Evolutionary conservation across 2,329 filamentous ascomycete genomes (phyloP).

Genomic region (Coleophoma crateriformis): DNA sequence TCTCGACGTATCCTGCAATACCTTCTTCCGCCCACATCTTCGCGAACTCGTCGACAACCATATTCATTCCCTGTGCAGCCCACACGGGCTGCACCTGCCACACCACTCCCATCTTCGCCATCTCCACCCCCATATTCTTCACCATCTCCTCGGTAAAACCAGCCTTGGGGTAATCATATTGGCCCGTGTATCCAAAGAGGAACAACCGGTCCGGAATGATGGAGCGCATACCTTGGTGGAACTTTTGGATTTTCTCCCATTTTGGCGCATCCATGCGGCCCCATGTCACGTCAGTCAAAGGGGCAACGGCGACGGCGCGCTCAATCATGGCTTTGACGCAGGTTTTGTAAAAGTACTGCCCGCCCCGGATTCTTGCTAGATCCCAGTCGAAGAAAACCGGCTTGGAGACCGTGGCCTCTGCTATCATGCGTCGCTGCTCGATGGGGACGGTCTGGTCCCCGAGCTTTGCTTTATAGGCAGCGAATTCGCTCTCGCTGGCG

Average conservation of each 20-base stretch:
- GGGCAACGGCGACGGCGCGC: slow-evolving; percentile 60
- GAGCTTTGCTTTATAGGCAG: not conserved
- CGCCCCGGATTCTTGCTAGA: slow-evolving; percentile 59
- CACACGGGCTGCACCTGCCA: slow-evolving; percentile 19
- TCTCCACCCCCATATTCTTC: slow-evolving; percentile 41
- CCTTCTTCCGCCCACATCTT: slow-evolving; percentile 60
- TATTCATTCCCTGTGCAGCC: slow-evolving; percentile 18
- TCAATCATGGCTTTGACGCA: slow-evolving; percentile 58
- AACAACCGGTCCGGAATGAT: too few relatives aligned
- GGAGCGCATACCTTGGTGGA: slow-evolving; percentile 38
- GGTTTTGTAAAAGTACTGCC: slow-evolving; percentile 56
- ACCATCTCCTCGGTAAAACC: too few relatives aligned
- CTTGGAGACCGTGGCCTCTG: slow-evolving; percentile 19
- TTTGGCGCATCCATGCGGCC: slow-evolving; percentile 11
- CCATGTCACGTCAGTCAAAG: slow-evolving; percentile 66
- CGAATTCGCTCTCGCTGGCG: not conserved
- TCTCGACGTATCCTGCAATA: slow-evolving; percentile 64
- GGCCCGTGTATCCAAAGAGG: too few relatives aligned
- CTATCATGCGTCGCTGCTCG: slow-evolving; percentile 49
- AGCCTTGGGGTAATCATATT: too few relatives aligned
- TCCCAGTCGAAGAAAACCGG: slow-evolving; percentile 58
- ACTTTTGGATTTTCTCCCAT: slow-evolving; percentile 34
- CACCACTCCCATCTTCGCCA: slow-evolving; percentile 53
- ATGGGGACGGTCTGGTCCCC: slow-evolving; percentile 9
- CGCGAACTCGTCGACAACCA: slow-evolving; percentile 44